These are phyloP conservation scores for Fulvia fulva DNA, from an alignment of 2,329 filamentous ascomycete genomes.

Conservation along the genomic window DNA sequence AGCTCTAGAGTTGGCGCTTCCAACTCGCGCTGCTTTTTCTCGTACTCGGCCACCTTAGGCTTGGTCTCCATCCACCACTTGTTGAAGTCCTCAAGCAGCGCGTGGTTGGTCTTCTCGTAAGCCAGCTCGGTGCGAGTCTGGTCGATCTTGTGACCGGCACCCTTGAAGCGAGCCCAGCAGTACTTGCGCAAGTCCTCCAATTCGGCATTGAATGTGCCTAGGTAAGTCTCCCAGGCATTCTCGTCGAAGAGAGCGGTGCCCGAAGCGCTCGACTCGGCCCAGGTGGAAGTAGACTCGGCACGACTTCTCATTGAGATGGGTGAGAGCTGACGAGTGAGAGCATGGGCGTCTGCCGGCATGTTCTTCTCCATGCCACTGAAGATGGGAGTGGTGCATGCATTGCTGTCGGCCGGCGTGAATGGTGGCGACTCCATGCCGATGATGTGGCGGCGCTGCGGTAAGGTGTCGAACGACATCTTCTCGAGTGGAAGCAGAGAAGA, in stretches of 20 bases:
- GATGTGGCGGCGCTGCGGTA: conserved; percentile 12
- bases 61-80: conserved; percentile 39
- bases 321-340: conserved; percentile 20
- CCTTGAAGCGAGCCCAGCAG: conserved; percentile 43
- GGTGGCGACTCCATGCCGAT: conserved; percentile 32
- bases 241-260: conserved; percentile 23
- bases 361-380: conserved; percentile 5
- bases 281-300: conserved; percentile 8
- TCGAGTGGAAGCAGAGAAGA: conserved; percentile 13
- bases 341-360: conserved; percentile 14
- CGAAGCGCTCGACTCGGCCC: conserved; percentile 4
- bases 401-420: conserved; percentile 30
- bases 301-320: conserved; percentile 13
- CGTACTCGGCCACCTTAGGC: conserved; percentile 31
- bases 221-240: conserved; percentile 31
- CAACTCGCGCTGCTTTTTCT: conserved; percentile 21
- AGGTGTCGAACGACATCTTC: conserved; percentile 11
- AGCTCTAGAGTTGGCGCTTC: conserved; percentile 18
- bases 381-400: conserved; percentile 22
- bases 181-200: conserved; percentile 34
- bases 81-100: conserved; percentile 35
- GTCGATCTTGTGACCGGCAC: conserved; percentile 31
- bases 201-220: conserved; percentile 30
- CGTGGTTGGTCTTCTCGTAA: conserved; percentile 14
- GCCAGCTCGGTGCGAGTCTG: conserved; percentile 23